Conservation (phyloP, 176 grass and related monocot genomes). For the Alopecurus myosuroides region DNA sequence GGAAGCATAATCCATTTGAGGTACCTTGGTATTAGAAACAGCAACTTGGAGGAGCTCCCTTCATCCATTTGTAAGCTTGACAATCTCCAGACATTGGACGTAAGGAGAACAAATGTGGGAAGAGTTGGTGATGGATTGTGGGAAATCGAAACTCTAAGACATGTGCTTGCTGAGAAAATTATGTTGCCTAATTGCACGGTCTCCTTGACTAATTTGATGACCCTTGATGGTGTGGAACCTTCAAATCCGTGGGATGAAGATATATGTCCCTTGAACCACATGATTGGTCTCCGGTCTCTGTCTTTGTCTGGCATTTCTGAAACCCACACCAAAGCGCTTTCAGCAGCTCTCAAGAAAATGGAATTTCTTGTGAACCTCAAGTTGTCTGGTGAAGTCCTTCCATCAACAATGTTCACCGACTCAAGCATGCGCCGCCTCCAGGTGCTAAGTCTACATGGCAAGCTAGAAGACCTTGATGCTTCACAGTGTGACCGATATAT, state of each 20-base stretch:
- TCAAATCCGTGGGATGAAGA: constrained; percentile 23
- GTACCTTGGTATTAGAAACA: constrained; percentile 45
- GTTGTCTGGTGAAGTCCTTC: constrained; percentile 38
- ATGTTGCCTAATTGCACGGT: constrained; percentile 16
- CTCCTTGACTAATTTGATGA: constrained; percentile 45
- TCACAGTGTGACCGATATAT: constrained; percentile 11
- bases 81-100: constrained; percentile 40
- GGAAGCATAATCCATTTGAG: constrained; percentile 45
- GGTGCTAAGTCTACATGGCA: constrained; percentile 17
- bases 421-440: constrained; percentile 40
- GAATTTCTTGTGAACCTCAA: constrained; percentile 40
- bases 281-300: constrained; percentile 39
- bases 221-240: constrained; percentile 25
- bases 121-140: constrained; percentile 28
- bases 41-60: constrained; percentile 30
- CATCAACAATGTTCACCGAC: constrained; percentile 29
- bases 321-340: constrained; percentile 9
- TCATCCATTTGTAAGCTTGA: constrained; percentile 34
- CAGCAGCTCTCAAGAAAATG: constrained; percentile 30
- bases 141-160: constrained; percentile 32
- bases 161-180: constrained; percentile 45
- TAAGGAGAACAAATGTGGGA: constrained; percentile 35
- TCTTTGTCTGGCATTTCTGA: constrained; percentile 32
- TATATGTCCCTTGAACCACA: constrained; percentile 30
- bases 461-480: constrained; percentile 20